Conservation (phyloP, 2,329 filamentous ascomycete genomes). For the Tolypocladium amazonense region DNA sequence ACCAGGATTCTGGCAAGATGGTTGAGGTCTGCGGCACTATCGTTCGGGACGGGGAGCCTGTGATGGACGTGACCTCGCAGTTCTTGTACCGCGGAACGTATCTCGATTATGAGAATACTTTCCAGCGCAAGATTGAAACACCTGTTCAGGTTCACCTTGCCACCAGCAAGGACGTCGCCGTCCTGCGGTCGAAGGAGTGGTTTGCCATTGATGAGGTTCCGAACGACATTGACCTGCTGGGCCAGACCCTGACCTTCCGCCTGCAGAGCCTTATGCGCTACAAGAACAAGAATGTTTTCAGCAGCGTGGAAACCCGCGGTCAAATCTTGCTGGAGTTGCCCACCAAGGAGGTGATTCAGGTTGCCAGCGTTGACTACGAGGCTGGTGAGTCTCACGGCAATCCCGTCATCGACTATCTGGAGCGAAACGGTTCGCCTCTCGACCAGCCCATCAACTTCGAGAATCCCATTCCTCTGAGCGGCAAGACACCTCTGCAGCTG, state of each 20-base stretch:
- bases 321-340: conserved; percentile 90
- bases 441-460: conserved; percentile 97
- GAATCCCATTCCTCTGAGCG: conserved; percentile 90
- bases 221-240: conserved; percentile 74
- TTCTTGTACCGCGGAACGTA: conserved; percentile 94
- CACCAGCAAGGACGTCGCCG: conserved; percentile 83
- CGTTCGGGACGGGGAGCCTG: conserved; percentile 65
- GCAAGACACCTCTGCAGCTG: conserved; percentile 78
- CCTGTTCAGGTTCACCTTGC: conserved; percentile 86
- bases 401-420: conserved; percentile 90
- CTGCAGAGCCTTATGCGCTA: conserved; percentile 84
- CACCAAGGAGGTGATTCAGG: conserved; percentile 93
- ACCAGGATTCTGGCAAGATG: conserved; percentile 98
- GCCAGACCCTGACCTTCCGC: conserved; percentile 92
- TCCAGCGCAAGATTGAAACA: conserved; percentile 93
- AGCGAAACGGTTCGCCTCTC: conserved; percentile 81
- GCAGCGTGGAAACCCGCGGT: conserved; percentile 81
- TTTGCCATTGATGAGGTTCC: conserved; percentile 66
- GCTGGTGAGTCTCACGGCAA: conserved; percentile 88
- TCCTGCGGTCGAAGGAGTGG: conserved; percentile 96
- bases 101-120: conserved; percentile 93
- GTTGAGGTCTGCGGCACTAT: conserved; percentile 99
- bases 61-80: conserved; percentile 98
- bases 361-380: conserved; percentile 94
- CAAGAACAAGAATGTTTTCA: conserved; percentile 91